Percentiles rank a stretch among this genome's conserved stretches.
Conservation (phyloP, 164 flowering plant genomes). For the Magnolia changhungtana region DNA sequence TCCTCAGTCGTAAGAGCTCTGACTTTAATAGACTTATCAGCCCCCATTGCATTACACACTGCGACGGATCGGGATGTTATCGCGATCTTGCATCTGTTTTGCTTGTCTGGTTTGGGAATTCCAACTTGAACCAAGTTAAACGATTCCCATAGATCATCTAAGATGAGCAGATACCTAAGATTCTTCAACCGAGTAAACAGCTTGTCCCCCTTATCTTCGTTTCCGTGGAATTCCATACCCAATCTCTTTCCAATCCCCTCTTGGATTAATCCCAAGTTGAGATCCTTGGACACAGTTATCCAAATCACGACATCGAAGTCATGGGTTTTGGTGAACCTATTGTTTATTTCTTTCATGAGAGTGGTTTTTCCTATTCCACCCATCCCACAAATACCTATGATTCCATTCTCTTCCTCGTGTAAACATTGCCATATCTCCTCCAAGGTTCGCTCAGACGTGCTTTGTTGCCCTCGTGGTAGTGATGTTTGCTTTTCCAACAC, state of each 20-base stretch:
- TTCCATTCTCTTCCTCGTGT: background rate
- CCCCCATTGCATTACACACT: background rate
- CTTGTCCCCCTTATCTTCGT: background rate
- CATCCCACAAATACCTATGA: background rate
- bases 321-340: background rate
- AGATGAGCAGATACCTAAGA: background rate
- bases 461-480: background rate
- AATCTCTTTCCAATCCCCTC: background rate
- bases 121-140: background rate
- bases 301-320: background rate
- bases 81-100: conserved; percentile 1
- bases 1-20: background rate
- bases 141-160: conserved; percentile 1
- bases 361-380: conserved; percentile 3
- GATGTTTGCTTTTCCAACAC: too few species aligned
- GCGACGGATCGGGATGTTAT: background rate
- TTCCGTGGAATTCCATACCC: background rate
- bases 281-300: background rate
- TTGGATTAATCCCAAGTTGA: background rate
- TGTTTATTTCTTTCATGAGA: conserved; percentile 2
- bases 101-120: background rate
- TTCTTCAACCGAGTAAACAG: background rate
- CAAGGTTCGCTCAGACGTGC: background rate
- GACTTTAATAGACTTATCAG: background rate
- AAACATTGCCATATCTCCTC: background rate